Conservation (phyloP, 148 eudicot genomes). For the Camellia sinensis region DNA sequence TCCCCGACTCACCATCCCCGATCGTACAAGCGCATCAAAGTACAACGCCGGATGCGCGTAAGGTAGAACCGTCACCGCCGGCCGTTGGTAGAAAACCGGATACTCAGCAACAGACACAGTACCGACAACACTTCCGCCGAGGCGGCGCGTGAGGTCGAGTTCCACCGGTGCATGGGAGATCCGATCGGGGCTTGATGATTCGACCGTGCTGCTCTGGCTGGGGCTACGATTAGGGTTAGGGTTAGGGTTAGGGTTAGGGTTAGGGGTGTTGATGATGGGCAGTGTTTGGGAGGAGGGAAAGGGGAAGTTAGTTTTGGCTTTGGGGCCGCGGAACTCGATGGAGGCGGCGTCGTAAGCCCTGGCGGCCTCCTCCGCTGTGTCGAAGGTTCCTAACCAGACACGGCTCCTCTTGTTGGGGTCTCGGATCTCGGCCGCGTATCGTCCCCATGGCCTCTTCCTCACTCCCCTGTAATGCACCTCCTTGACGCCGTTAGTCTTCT, state of each 20-base stretch:
- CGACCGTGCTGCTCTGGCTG: slow-evolving; percentile 38
- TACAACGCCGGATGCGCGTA: slow-evolving; percentile 10
- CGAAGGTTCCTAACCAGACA: slow-evolving; percentile 39
- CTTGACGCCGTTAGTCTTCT: background rate
- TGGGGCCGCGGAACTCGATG: slow-evolving; percentile 27
- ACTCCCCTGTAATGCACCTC: slow-evolving; percentile 33
- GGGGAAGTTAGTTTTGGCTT: slow-evolving; percentile 39
- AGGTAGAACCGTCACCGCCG: background rate
- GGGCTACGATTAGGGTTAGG: slow-evolving; percentile 12
- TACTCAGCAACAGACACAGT: slow-evolving; percentile 2
- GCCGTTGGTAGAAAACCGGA: slow-evolving; percentile 2
- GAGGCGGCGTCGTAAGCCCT: slow-evolving; percentile 41
- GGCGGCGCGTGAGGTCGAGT: slow-evolving; percentile 29
- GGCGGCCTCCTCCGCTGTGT: slow-evolving; percentile 41
- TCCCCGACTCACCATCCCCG: slow-evolving; percentile 7
- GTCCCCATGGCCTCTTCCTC: slow-evolving; percentile 37
- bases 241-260: background rate
- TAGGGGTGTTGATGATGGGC: background rate
- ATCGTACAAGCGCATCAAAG: slow-evolving; percentile 18
- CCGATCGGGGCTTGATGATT: slow-evolving; percentile 24
- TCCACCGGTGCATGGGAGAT: slow-evolving; percentile 18
- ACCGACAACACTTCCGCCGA: background rate
- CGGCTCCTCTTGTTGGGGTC: slow-evolving; percentile 35
- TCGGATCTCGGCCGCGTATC: slow-evolving; percentile 39
- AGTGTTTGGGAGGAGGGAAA: slow-evolving; percentile 13